Percentiles rank a stretch among this genome's conserved stretches.
These are phyloP conservation scores for Backusella tuberculispora DNA, from an alignment of 192 early-diverging fungal genomes.

Conservation along the genomic window DNA sequence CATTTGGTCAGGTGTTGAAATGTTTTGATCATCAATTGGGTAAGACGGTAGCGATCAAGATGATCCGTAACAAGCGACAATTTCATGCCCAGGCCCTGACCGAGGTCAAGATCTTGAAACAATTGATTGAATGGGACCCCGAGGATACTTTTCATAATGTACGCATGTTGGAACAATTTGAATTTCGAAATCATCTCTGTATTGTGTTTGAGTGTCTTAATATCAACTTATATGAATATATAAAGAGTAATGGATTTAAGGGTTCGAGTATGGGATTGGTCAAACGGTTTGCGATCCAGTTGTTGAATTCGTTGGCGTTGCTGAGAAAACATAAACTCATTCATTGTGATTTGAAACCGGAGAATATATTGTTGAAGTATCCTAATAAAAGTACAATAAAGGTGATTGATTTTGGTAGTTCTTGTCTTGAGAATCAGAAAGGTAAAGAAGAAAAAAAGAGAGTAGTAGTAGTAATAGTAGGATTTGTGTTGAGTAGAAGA, in stretches of 20 bases:
- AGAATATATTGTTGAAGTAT: constrained; percentile 83
- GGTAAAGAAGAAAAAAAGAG: not conserved
- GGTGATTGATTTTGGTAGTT: constrained; percentile 95
- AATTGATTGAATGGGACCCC: constrained; percentile 77
- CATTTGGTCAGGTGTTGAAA: constrained; percentile 93
- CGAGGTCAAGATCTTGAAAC: constrained; percentile 89
- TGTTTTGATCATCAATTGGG: constrained; percentile 91
- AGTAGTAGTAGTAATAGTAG: too few species aligned
- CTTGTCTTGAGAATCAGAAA: constrained; percentile 85
- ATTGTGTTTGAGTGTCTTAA: constrained; percentile 91
- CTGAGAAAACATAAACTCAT: constrained; percentile 76
- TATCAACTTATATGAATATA: constrained; percentile 93
- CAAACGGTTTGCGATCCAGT: constrained; percentile 72
- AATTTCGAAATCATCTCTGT: constrained; percentile 92
- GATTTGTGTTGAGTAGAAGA: too few species aligned
- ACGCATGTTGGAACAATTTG: constrained; percentile 87
- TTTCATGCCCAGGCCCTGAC: constrained; percentile 92
- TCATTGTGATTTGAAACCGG: constrained; percentile 95
- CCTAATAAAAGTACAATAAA: constrained; percentile 76
- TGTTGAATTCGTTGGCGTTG: constrained; percentile 78
- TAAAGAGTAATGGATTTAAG: constrained; percentile 86
- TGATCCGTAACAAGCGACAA: constrained; percentile 92
- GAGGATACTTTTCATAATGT: constrained; percentile 74
- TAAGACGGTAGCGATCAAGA: constrained; percentile 84
- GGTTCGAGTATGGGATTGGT: constrained; percentile 78